phyloP scores from a whole-genome alignment of 257 asterid genomes.

The Eustoma russellianum region DNA sequence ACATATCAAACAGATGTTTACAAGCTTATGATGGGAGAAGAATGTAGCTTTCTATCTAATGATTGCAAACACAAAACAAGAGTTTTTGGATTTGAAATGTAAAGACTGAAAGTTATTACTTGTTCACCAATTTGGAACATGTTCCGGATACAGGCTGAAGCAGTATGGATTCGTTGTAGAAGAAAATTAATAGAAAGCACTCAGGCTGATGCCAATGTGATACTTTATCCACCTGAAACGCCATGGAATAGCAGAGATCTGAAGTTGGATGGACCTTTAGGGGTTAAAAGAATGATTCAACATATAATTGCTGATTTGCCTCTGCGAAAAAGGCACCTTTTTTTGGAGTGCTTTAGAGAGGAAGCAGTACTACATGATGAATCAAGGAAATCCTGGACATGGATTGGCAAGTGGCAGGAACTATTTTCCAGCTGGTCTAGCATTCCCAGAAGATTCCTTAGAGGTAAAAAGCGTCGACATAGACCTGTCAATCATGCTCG shows the following conservation, averaged over 20 bases:
- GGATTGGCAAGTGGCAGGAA: conserved; percentile 20
- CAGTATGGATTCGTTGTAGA: conserved; percentile 31
- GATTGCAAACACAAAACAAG: background rate
- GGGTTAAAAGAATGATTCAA: conserved; percentile 21
- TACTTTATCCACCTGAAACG: conserved; percentile 14
- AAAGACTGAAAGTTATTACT: background rate
- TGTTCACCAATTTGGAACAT: conserved; percentile 4
- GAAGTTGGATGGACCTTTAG: conserved; percentile 20
- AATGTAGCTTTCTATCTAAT: background rate
- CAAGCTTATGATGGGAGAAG: background rate
- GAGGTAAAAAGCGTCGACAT: conserved; percentile 6
- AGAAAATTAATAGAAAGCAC: conserved; percentile 32
- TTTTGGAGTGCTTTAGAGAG: conserved; percentile 33
- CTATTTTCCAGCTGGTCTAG: conserved; percentile 23
- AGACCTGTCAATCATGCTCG: too few species aligned
- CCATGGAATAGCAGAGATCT: conserved; percentile 1
- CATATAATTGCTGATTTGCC: conserved; percentile 30
- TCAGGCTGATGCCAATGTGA: conserved; percentile 17
- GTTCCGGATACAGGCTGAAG: conserved; percentile 32
- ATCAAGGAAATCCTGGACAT: conserved; percentile 2
- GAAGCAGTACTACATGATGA: conserved; percentile 12
- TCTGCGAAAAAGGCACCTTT: conserved; percentile 22
- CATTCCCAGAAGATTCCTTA: conserved; percentile 59
- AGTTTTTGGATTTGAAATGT: background rate
- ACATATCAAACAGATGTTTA: background rate